Conservation (phyloP, 108 stramenopile species). For the Chaetoceros muelleri region DNA sequence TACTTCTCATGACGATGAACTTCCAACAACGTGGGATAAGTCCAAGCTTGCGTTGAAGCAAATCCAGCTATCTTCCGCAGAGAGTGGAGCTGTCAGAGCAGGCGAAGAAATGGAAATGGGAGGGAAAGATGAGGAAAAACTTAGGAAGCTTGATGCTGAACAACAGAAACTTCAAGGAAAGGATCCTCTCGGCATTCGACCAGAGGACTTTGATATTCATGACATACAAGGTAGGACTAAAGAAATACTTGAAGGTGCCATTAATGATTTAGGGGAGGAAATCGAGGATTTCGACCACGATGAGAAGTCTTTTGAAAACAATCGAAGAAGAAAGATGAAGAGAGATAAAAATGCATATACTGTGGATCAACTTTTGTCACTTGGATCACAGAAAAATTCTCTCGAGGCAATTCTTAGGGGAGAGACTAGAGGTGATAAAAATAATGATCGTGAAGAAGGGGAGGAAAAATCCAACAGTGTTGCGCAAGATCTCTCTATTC, state of each 20-base stretch:
- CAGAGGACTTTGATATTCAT: slow-evolving; percentile 46
- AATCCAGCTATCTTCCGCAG: not conserved
- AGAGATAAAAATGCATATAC: slow-evolving; percentile 18
- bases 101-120: slow-evolving; percentile 4
- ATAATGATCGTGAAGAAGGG: slow-evolving; percentile 4
- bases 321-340: not conserved
- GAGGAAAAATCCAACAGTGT: not conserved
- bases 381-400: slow-evolving; percentile 59
- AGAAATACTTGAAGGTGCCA: slow-evolving; percentile 41
- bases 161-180: slow-evolving; percentile 45
- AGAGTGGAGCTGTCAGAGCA: not conserved
- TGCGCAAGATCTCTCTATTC: slow-evolving; percentile 28
- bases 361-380: slow-evolving; percentile 39
- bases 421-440: slow-evolving; percentile 1
- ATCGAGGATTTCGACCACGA: slow-evolving; percentile 25
- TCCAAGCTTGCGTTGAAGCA: slow-evolving; percentile 1
- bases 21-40: not conserved
- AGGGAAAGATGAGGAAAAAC: slow-evolving; percentile 45
- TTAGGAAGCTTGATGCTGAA: slow-evolving; percentile 55
- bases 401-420: slow-evolving; percentile 30
- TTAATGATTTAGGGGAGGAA: slow-evolving; percentile 41
- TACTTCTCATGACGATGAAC: not conserved
- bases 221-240: slow-evolving; percentile 38
- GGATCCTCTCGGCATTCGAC: slow-evolving; percentile 62
- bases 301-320: slow-evolving; percentile 17